These are phyloP conservation scores for Colletotrichum zoysiae DNA, from an alignment of 2,329 filamentous ascomycete genomes.

Conservation along the genomic window DNA sequence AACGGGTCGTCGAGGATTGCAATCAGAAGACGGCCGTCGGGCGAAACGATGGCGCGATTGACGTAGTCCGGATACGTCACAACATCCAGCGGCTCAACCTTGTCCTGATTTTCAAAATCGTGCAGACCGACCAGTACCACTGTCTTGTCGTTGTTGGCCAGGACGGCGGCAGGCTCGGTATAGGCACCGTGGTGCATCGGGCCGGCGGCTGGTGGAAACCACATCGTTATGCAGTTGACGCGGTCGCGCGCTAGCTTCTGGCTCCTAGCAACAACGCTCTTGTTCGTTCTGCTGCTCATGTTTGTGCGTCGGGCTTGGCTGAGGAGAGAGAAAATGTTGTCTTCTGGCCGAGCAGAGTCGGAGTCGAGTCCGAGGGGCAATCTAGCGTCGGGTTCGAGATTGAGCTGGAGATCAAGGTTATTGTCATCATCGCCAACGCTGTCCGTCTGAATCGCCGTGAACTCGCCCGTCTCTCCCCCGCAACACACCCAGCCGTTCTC, in stretches of 20 bases:
- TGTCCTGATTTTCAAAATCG: constrained; percentile 62
- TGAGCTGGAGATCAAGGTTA: constrained; percentile 45
- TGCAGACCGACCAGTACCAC: constrained; percentile 85
- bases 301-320: constrained; percentile 50
- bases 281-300: constrained; percentile 54
- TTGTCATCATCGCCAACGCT: constrained; percentile 50
- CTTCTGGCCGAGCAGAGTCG: constrained; percentile 49
- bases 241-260: constrained; percentile 69
- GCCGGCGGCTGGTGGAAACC: constrained; percentile 63
- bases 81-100: constrained; percentile 72
- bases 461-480: constrained; percentile 89
- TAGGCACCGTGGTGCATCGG: constrained; percentile 56
- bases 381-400: constrained; percentile 52
- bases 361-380: constrained; percentile 48
- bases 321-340: constrained; percentile 52
- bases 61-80: constrained; percentile 85
- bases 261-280: constrained; percentile 62
- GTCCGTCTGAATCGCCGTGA: constrained; percentile 79
- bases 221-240: constrained; percentile 76
- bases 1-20: constrained; percentile 90
- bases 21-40: constrained; percentile 83
- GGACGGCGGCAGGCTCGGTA: constrained; percentile 70
- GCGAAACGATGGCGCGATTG: constrained; percentile 94
- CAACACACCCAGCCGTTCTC: constrained; percentile 90
- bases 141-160: constrained; percentile 93